A percentile compares a stretch with the other conserved stretches of the same genome.
Evolutionary conservation across 2,329 filamentous ascomycete species (phyloP).

Genomic region (Hypoxylon sp.): DNA sequence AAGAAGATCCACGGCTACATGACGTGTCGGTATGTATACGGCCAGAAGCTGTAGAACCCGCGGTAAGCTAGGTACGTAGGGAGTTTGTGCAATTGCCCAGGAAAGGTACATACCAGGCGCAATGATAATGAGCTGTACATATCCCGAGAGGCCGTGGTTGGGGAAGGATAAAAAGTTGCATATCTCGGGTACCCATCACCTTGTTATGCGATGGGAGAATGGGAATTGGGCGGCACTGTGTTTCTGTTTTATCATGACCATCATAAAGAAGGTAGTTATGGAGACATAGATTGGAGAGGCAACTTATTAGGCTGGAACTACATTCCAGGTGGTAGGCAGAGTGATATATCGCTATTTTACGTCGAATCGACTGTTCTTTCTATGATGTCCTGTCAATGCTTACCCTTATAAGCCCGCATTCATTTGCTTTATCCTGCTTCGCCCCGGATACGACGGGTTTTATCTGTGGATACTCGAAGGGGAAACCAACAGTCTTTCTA

Average conservation of each 20-base stretch:
- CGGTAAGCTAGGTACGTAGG: background rate
- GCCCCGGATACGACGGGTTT: too few species aligned
- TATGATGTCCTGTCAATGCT: too few species aligned
- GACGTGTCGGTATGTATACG: slow-evolving; percentile 46
- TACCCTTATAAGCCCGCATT: too few species aligned
- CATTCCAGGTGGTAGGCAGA: background rate
- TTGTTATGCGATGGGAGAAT: background rate
- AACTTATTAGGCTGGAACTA: background rate
- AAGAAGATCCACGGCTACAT: slow-evolving; percentile 49
- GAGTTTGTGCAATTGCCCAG: background rate
- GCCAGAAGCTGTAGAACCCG: slow-evolving; percentile 40
- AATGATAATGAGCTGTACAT: slow-evolving; percentile 17
- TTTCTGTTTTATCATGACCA: slow-evolving; percentile 1
- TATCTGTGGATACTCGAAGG: too few species aligned
- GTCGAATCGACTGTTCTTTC: too few species aligned
- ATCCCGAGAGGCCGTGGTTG: background rate
- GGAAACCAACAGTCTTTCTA: background rate
- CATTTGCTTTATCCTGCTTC: too few species aligned
- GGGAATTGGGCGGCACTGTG: slow-evolving; percentile 1
- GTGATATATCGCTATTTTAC: background rate
- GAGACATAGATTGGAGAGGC: slow-evolving; percentile 15
- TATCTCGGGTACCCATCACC: background rate
- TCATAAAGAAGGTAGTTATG: slow-evolving; percentile 1
- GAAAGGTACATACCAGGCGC: background rate
- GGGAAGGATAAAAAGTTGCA: slow-evolving; percentile 6